Evolutionary conservation across 495 filamentous ascomycete genomes (phyloP).

Genomic region (Podospora appendiculata): DNA sequence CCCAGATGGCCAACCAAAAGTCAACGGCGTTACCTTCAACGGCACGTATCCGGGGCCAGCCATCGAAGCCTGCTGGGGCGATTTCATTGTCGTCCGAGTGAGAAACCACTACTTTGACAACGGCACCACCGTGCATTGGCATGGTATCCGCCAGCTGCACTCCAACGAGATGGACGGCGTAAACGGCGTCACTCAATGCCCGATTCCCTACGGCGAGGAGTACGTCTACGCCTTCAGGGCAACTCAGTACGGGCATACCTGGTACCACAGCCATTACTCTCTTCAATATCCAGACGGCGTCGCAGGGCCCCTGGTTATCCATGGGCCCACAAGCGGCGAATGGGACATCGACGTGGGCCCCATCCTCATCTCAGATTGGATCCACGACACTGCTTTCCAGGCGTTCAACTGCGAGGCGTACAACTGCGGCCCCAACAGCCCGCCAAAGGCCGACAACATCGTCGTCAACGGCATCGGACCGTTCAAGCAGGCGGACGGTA

Average conservation of each 20-base stretch:
- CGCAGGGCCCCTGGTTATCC: conserved; percentile 25
- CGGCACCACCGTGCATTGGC: conserved; percentile 31
- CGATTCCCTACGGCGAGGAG: conserved; percentile 31
- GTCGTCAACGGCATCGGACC: conserved; percentile 28
- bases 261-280: conserved; percentile 48
- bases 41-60: conserved; percentile 41
- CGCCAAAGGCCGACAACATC: conserved; percentile 14
- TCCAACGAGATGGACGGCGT: conserved; percentile 39
- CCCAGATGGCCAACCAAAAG: conserved; percentile 6
- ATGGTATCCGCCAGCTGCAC: conserved; percentile 23
- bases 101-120: conserved; percentile 20
- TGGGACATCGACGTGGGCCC: conserved; percentile 33
- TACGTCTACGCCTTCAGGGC: conserved; percentile 46
- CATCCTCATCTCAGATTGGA: conserved; percentile 21
- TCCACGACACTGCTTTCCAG: conserved; percentile 8
- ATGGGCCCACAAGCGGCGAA: conserved; percentile 17
- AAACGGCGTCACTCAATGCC: conserved; percentile 38
- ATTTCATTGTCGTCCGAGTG: conserved; percentile 47
- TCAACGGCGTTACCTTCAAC: conserved; percentile 5
- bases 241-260: conserved; percentile 45
- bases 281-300: conserved; percentile 41
- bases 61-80: conserved; percentile 51
- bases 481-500: conserved; percentile 7
- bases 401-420: conserved; percentile 26
- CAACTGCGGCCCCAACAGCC: conserved; percentile 38